These are phyloP conservation scores for Marvania coccoides DNA, from an alignment of 139 green algal genomes.

Conservation along the genomic window DNA sequence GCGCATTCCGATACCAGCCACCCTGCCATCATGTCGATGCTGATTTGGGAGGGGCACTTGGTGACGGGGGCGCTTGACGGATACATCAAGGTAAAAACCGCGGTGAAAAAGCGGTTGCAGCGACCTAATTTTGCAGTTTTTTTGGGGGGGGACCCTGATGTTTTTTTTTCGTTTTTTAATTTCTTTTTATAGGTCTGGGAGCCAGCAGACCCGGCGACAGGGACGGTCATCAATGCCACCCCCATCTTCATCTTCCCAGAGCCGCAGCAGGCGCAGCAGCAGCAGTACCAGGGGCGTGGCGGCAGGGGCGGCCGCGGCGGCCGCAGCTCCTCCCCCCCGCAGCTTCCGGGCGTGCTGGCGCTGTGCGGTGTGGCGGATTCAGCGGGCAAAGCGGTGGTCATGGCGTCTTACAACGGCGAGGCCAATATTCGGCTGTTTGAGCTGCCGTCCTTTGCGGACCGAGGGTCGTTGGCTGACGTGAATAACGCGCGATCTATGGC, in stretches of 20 bases:
- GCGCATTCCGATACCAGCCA: slow-evolving; percentile 28
- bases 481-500: slow-evolving; percentile 41
- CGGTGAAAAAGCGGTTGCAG: too few relatives aligned
- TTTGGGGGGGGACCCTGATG: too few relatives aligned
- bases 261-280: neutral
- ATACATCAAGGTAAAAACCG: slow-evolving; percentile 40
- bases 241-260: slow-evolving; percentile 32
- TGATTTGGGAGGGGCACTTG: slow-evolving; percentile 61
- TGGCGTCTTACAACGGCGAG: slow-evolving; percentile 51
- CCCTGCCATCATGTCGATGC: slow-evolving; percentile 46
- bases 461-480: slow-evolving; percentile 36
- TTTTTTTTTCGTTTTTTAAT: neutral
- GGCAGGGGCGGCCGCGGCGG: neutral
- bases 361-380: slow-evolving; percentile 36
- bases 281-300: neutral
- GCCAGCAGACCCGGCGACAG: slow-evolving; percentile 13
- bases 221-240: slow-evolving; percentile 22
- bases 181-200: slow-evolving; percentile 42
- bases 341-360: slow-evolving; percentile 31
- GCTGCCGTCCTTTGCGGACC: slow-evolving; percentile 50
- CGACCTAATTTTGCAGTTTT: too few relatives aligned
- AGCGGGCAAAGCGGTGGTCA: slow-evolving; percentile 32
- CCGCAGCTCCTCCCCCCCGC: neutral
- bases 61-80: slow-evolving; percentile 57
- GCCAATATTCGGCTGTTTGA: slow-evolving; percentile 47